Evolutionary conservation across 1,284 basidiomycete genomes (phyloP).

Genomic region (Macrocybe sp.): DNA sequence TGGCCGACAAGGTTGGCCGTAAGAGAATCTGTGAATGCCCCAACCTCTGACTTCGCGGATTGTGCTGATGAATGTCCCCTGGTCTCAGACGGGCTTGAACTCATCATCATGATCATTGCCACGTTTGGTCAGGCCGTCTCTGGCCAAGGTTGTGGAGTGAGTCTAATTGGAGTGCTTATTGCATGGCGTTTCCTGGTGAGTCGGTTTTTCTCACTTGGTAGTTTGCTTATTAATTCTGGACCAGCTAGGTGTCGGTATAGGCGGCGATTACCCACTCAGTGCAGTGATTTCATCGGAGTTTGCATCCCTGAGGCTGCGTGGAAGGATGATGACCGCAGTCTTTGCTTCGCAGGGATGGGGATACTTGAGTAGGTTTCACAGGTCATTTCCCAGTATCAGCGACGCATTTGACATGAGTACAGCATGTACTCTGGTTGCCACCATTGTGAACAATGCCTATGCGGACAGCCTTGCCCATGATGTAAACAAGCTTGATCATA

Average conservation of each 20-base stretch:
- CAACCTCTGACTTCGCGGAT: not conserved
- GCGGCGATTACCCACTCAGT: slow-evolving; percentile 46
- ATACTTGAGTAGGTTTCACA: slow-evolving; percentile 31
- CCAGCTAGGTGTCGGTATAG: slow-evolving; percentile 52
- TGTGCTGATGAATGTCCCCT: slow-evolving; percentile 24
- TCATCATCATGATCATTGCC: slow-evolving; percentile 65
- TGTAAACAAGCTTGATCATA: slow-evolving; percentile 48
- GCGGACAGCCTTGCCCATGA: slow-evolving; percentile 34
- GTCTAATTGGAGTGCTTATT: slow-evolving; percentile 69
- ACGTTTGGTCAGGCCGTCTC: slow-evolving; percentile 60
- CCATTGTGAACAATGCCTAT: slow-evolving; percentile 65
- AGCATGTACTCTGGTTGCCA: slow-evolving; percentile 65
- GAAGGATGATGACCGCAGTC: slow-evolving; percentile 51
- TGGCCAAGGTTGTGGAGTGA: slow-evolving; percentile 54
- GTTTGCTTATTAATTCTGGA: slow-evolving; percentile 14
- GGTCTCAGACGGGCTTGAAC: slow-evolving; percentile 62
- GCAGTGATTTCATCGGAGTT: slow-evolving; percentile 58
- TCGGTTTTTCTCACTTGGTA: too few relatives aligned
- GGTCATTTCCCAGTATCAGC: slow-evolving; percentile 9
- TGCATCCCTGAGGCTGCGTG: slow-evolving; percentile 53
- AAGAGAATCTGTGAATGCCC: slow-evolving; percentile 61
- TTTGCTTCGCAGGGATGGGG: slow-evolving; percentile 56
- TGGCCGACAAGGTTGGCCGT: slow-evolving; percentile 67
- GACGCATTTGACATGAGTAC: slow-evolving; percentile 17
- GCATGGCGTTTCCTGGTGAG: slow-evolving; percentile 44